Percentiles rank a stretch among this genome's conserved stretches.
Evolutionary conservation across 202 grass and related monocot genomes (phyloP).

Genomic region (Carex arenaria): DNA sequence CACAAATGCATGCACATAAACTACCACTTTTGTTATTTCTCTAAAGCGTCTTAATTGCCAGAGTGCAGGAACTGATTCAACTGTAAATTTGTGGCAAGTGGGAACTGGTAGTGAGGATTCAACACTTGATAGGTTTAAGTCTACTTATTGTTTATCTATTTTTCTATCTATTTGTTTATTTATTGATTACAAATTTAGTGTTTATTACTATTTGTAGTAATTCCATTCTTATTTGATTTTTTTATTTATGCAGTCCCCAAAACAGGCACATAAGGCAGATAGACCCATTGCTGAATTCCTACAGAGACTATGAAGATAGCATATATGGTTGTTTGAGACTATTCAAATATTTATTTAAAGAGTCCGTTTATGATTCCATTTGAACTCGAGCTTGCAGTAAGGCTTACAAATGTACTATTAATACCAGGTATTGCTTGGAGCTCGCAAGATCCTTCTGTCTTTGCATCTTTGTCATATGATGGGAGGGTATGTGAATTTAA

Average conservation of each 20-base stretch:
- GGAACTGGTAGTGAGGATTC: slow-evolving; percentile 46
- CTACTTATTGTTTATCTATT: not conserved
- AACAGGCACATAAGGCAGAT: slow-evolving; percentile 44
- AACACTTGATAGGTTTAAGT: slow-evolving; percentile 58
- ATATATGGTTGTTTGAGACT: slow-evolving; percentile 59
- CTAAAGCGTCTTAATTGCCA: slow-evolving; percentile 31
- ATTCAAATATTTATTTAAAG: slow-evolving; percentile 6
- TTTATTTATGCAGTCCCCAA: slow-evolving; percentile 36
- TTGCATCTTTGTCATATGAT: slow-evolving; percentile 96
- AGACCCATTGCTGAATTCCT: slow-evolving; percentile 79
- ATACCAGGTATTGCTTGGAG: slow-evolving; percentile 92
- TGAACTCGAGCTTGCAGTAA: not conserved
- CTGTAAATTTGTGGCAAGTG: slow-evolving; percentile 93
- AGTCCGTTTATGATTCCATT: slow-evolving; percentile 13
- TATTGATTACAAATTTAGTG: slow-evolving; percentile 1
- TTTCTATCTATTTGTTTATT: slow-evolving; percentile 1
- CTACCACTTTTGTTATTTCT: not conserved
- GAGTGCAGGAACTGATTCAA: slow-evolving; percentile 98
- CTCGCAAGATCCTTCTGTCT: slow-evolving; percentile 72
- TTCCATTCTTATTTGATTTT: slow-evolving; percentile 28
- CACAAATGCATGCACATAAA: not conserved
- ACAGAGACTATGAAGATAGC: slow-evolving; percentile 97
- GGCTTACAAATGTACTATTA: slow-evolving; percentile 23
- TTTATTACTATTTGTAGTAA: slow-evolving; percentile 16
- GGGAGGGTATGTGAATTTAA: slow-evolving; percentile 63